Base-by-base conservation (phyloP, 371 early-diverging fungal genomes). In the Mortierella sp. region DNA sequence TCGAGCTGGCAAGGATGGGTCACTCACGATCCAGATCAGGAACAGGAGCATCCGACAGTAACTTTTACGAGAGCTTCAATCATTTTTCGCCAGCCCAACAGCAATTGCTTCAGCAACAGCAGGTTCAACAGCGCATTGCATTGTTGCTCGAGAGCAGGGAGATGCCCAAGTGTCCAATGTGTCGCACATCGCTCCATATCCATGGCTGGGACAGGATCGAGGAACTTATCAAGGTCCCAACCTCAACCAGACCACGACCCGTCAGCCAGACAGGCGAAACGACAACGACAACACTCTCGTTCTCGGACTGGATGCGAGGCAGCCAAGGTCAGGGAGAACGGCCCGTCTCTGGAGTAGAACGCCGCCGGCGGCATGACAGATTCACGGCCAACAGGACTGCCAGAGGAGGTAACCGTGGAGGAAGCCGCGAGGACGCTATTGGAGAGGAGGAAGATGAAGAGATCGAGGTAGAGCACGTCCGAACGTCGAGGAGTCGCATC, bases 81-180 rank as follows among this genome's bases (percentile, higher is more conserved):
- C 78, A 79, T 40, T 55, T 77, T 26, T 54, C 78, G 2, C 69
- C 76, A 6, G 75, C 79, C 21, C 82, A 82, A 31, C 82, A 74
- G 40, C 81, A 72, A 16, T 59, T 77, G 28, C 34, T 75, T 26
- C 84, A 74, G 26, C 79, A 83, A 55, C 83, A 83, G 26, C 81
- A 80, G 44, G 53, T 31, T 10, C 80, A 77, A n/a, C 84, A 83
- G 34, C 72, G 83, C 13, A 72, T 83, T 28, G 80, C 84, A 31
- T 78, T 78, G 69, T 44, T 85, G 1, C 72, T 85, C 50, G 79
- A 85, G 51, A 76, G 55, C 37, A 57, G 86, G 10, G 86, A 81
- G 67, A 85, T 85, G 82, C 86, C 86, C 5, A 85, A 85, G 69
- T 85, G 86, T n/a, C 86, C 86, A 1, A 85, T 85, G 86, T 85